Conservation (phyloP, 1,284 basidiomycete species). For the Ceratobasidium sp. region DNA sequence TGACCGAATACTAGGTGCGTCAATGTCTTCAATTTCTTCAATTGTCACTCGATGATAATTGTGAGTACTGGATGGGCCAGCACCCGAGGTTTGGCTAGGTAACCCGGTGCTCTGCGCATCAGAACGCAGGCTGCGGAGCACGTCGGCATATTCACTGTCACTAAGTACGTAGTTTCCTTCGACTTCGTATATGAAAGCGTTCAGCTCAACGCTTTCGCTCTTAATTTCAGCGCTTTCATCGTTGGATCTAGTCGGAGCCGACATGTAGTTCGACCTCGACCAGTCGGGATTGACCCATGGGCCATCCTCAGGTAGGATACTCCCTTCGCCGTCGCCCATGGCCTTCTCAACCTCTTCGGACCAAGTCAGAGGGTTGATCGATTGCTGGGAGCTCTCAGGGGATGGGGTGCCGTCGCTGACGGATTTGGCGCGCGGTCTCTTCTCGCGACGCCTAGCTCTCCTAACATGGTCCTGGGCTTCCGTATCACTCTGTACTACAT, state of each 20-base stretch:
- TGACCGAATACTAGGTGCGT: not conserved
- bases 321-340: not conserved
- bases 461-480: no score
- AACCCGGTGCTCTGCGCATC: not conserved
- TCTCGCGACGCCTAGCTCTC: not conserved
- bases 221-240: no score
- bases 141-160: not conserved
- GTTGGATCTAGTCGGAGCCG: no score
- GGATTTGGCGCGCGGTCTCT: no score
- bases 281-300: conserved; percentile 10
- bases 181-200: not conserved
- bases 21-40: not conserved
- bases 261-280: not conserved
- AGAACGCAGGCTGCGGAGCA: not conserved
- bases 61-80: not conserved
- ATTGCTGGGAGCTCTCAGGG: no score
- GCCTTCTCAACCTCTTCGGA: not conserved
- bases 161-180: not conserved
- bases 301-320: not conserved
- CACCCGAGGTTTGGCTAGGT: not conserved
- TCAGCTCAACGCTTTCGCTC: not conserved
- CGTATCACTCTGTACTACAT: no score
- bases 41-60: not conserved
- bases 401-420: no score
- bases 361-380: not conserved